Base-by-base conservation (phyloP, 2,329 filamentous ascomycete species). In the Aspergillus cejpii region DNA sequence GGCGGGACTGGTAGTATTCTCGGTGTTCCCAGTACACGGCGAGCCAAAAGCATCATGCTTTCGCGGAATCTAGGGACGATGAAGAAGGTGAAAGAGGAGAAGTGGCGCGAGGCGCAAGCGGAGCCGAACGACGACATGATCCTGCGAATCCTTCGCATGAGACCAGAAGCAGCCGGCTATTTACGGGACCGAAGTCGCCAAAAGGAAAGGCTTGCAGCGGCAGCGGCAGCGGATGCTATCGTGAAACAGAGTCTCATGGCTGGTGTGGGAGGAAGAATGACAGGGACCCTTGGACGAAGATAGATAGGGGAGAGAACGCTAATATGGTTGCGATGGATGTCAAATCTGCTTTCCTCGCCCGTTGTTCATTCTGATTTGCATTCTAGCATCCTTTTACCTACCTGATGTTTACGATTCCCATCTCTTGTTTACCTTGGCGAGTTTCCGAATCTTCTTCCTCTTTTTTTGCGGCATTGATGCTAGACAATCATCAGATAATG, bases 61-160 rank as follows among this genome's bases (percentile, higher is more conserved):
- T 88, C 81, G 57, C 83, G 91, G 45, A 98, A 97, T 64, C 71
- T 98, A 43, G 92, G 92, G 37, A 97, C 92, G 6, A 97, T 98
- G 89, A 84, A 83, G 57, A 87, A 91, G 62, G 89, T 87, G 31
- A 97, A 97, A 68, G 89, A 95, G 65, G 91, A 95, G 68, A 96
- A 94, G 72, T 78, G 92, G 52, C 89, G 90, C 57, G 91, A 97
- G 64, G 88, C 89, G 1, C 92, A 98, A 64, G 91, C 92, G 1
- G 92, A 97, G 64, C 91, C 92, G 1, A 95, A 85, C 63, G 92
- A 98, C 66, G 92, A 98, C 64, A 97, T 97, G 86, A 97, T 98
- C 54, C 68, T 98, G 58, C 79, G 92, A 15, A 98, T 98, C 53
- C 69, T 98, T 54, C 79, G 92, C 41, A 98, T 98, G 92, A 77